Conservation (phyloP, 2,329 filamentous ascomycete genomes). For the Harringtonia lauricola region DNA sequence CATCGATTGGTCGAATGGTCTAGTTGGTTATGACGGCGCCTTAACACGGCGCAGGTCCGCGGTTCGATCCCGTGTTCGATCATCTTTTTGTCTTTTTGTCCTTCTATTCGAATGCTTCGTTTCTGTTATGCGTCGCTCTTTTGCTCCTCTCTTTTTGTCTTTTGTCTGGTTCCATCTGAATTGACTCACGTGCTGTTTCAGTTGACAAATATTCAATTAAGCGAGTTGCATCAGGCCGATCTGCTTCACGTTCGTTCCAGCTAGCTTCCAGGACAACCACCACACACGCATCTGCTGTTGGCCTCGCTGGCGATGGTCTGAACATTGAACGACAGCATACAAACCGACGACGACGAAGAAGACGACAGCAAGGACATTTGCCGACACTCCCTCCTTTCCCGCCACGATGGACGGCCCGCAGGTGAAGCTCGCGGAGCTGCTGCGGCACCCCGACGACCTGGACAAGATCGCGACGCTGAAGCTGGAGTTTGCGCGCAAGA, state of each 20-base stretch:
- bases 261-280: background rate
- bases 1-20: no score
- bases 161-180: no score
- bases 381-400: background rate
- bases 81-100: no score
- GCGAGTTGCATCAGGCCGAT: background rate
- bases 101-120: no score
- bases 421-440: constrained; percentile 80
- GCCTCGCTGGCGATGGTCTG: constrained; percentile 5
- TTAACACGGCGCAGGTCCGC: no score
- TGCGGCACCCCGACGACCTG: constrained; percentile 91
- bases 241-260: background rate
- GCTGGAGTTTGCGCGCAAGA: constrained; percentile 89
- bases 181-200: no score
- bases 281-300: background rate
- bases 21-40: no score
- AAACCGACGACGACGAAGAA: background rate
- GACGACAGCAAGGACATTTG: background rate
- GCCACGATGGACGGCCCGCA: constrained; percentile 52
- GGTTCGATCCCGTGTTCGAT: no score
- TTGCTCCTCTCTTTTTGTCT: no score
- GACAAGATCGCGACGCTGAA: constrained; percentile 90
- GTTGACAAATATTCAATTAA: background rate
- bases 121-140: no score
- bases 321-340: background rate